These are phyloP conservation scores for Pseudocercospora crystallina DNA, from an alignment of 2,329 filamentous ascomycete genomes.

Conservation along the genomic window DNA sequence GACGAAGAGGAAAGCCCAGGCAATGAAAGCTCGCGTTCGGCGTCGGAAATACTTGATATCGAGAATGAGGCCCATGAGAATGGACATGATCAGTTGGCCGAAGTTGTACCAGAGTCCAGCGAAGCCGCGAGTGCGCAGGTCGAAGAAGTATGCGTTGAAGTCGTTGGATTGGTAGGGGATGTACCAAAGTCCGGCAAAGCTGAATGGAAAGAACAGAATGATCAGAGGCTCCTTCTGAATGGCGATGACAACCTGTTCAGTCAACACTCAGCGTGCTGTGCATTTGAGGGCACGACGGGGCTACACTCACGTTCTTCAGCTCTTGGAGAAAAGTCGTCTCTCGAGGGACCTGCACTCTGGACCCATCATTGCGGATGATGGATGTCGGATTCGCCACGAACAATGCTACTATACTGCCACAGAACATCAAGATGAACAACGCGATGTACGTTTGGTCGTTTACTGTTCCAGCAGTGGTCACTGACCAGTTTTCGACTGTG, in stretches of 20 bases:
- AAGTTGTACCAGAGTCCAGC: slow-evolving; percentile 4
- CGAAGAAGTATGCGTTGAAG: slow-evolving; percentile 7
- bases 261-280: too few species aligned
- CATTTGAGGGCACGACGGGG: too few species aligned
- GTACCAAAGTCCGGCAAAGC: slow-evolving; percentile 4
- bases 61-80: not conserved
- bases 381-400: not conserved
- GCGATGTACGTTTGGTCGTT: not conserved
- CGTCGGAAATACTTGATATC: slow-evolving; percentile 4
- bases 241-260: not conserved
- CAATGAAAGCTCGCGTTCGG: not conserved
- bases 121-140: slow-evolving; percentile 1
- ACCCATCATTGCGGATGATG: not conserved
- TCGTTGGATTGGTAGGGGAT: slow-evolving; percentile 7
- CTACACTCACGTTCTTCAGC: slow-evolving; percentile 2
- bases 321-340: slow-evolving; percentile 4
- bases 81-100: not conserved
- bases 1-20: slow-evolving; percentile 2
- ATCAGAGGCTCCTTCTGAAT: slow-evolving; percentile 3
- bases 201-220: slow-evolving; percentile 2
- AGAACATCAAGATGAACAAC: not conserved
- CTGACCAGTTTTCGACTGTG: slow-evolving; percentile 1
- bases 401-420: not conserved
- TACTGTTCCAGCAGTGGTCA: not conserved
- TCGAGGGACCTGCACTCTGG: not conserved